Conservation (phyloP, 768 basidiomycete genomes). For the Hortiboletus campestris region DNA sequence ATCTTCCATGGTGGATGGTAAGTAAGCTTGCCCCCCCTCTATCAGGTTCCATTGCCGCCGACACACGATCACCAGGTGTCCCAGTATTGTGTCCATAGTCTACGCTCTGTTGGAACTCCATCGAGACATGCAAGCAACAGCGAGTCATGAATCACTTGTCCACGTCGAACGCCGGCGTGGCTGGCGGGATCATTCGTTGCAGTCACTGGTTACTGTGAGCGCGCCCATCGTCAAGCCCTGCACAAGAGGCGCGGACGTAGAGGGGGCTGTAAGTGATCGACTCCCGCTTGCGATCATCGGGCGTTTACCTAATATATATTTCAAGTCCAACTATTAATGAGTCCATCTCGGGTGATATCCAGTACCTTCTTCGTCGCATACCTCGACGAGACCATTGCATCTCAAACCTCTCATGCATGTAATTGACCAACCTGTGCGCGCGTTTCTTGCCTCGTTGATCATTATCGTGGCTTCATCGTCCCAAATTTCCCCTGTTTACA, state of each 20-base stretch:
- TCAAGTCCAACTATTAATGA: background rate
- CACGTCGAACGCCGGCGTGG: background rate
- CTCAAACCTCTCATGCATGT: background rate
- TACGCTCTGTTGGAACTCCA: background rate
- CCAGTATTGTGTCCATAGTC: background rate
- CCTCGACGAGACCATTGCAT: background rate
- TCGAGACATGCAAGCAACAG: conserved; percentile 1
- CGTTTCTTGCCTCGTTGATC: background rate
- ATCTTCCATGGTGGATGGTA: conserved; percentile 7
- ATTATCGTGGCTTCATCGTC: background rate
- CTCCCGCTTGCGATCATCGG: background rate
- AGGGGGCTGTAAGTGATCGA: background rate
- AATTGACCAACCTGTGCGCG: conserved; percentile 1
- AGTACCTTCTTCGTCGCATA: background rate
- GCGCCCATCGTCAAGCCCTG: background rate
- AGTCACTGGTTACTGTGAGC: conserved; percentile 4
- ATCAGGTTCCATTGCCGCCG: background rate
- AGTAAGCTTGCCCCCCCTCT: background rate
- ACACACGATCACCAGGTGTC: background rate
- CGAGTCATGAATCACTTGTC: background rate
- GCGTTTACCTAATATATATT: background rate
- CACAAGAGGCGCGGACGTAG: background rate
- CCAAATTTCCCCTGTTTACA: background rate
- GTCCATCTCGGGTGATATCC: background rate
- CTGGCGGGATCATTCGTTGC: background rate